Evolutionary conservation across 106 monocot species (phyloP).

Genomic region (Vanilla planifolia): DNA sequence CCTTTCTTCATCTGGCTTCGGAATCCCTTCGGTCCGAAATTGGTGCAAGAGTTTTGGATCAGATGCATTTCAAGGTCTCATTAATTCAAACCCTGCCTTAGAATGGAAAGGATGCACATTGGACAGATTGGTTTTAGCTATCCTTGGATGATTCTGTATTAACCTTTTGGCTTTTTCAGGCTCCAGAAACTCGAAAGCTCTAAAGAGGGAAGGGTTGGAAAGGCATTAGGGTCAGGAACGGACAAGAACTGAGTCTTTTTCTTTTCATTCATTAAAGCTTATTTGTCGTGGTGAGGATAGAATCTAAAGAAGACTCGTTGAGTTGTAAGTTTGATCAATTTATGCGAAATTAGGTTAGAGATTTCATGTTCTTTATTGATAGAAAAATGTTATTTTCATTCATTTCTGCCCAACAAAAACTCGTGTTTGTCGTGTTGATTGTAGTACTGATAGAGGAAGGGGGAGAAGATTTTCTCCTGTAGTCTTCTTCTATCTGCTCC

Average conservation of each 20-base stretch:
- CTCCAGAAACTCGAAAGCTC: neutral
- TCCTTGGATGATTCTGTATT: neutral
- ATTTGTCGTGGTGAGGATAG: neutral
- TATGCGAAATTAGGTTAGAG: neutral
- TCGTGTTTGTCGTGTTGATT: neutral
- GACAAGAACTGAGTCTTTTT: neutral
- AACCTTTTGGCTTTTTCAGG: neutral
- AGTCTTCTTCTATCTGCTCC: neutral
- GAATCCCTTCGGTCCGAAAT: too few species aligned
- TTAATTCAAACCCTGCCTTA: neutral
- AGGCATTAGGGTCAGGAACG: neutral
- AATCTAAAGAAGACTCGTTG: neutral
- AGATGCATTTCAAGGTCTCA: neutral
- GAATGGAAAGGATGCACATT: neutral
- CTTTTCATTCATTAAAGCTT: neutral
- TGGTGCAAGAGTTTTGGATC: neutral
- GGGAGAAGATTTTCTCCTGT: neutral
- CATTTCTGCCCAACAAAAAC: neutral
- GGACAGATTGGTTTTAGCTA: slow-evolving; percentile 4
- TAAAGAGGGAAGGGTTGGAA: neutral
- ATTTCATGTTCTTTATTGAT: neutral
- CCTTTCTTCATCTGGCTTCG: neutral
- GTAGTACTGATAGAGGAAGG: neutral
- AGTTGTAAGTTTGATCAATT: neutral
- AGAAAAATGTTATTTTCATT: neutral